Evolutionary conservation across 495 filamentous ascomycete species (phyloP), one percentile per base, ranked within the genome.

Genomic region (Baudoinia panamericana): DNA sequence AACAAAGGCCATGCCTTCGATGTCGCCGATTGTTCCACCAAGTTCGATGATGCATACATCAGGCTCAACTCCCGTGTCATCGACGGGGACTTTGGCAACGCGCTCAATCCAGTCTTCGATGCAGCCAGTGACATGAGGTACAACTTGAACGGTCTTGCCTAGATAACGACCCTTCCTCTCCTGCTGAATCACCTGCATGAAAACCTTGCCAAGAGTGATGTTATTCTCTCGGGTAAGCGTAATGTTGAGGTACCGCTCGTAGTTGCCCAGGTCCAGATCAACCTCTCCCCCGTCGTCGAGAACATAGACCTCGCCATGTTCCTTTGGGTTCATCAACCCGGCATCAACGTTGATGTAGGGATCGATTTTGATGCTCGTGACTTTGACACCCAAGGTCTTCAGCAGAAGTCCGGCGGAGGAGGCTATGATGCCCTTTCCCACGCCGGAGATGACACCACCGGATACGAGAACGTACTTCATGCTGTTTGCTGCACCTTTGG

Each of bases 131-230:
- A 95, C 62, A 57, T 96, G 88, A 1, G 87, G 88, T 13, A 95
- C 87, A 6, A 93, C 79, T 59, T 94, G 88, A 15, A 94, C 88
- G 0, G 90, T 97, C 52, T 78, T 76, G 40, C 90, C 90, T 6
- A 95, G 73, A 51, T 96, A 97, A 55, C 84, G 74, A 19, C 88
- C 88, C 20, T 65, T 63, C 34, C 86, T 71, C 63, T 94, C 80
- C 44, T 67, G 69, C 55, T 80, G 67, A 45, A 93, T 88, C 16
- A 95, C 90, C 46, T 79, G 71, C 56, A 83, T 67, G 62, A 93
- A 95, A 45, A 95, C 80, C 68, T 95, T 96, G 45, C 90, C 90
- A 8, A 87, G 93, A 17, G 87, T 95, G 61, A 95, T 90, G 56
- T 93, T 93, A 63, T 84, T 81, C 42, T 90, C 82, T 15, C 74